Base-by-base conservation (phyloP, 768 basidiomycete genomes). In the Rhodosporidiobolus odoratus region DNA sequence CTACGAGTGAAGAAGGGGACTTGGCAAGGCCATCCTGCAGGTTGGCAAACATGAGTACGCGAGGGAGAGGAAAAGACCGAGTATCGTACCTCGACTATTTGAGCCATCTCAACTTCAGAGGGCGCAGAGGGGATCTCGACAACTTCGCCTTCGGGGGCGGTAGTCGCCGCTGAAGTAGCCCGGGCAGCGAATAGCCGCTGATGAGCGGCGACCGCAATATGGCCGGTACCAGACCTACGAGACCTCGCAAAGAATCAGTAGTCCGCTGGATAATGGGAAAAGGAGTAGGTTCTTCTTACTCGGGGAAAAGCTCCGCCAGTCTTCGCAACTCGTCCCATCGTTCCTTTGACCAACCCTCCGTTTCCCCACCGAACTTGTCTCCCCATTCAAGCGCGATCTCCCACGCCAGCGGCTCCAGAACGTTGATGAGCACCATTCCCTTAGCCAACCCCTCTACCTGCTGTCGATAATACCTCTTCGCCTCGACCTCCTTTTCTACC, bases 391-490 rank as follows among this genome's bases (percentile, higher is more conserved):
- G 82, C 70, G 84, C 86, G 6, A 89, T 78, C 35, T 80, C 83
- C 95, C 96, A 99, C 1, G 90, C 92, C 34, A 88, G 78, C 76
- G 91, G 88, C 75, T 96, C 89, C 0, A 86, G 85, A 15, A 93
- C 84, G 23, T 83, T 82, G 27, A 99, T 82, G 10, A 95, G 80
- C 4, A 96, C 84, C 38, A 87, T 85, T 4, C 92, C 93, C 23
- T 85, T 82, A 3, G 90, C 84, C 40, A 96, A 80, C 25, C 86
- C 85, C 50, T 91, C 85, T 17, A 96, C 82, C 73, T 91, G 87
- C 15, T 78, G 76, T n/a, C 86, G 80, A 15, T 89, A 77, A 4
- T 73, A 65, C 15, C 76, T 74, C 70, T 81, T 82, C 38, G 56
- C 67, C n/a, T 15, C 62, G 7, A 54, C 62, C 59, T 71, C 62